Evolutionary conservation across 257 asterid species (phyloP), one percentile per base, ranked within the genome.

Genomic region (Fraxinus anomala): DNA sequence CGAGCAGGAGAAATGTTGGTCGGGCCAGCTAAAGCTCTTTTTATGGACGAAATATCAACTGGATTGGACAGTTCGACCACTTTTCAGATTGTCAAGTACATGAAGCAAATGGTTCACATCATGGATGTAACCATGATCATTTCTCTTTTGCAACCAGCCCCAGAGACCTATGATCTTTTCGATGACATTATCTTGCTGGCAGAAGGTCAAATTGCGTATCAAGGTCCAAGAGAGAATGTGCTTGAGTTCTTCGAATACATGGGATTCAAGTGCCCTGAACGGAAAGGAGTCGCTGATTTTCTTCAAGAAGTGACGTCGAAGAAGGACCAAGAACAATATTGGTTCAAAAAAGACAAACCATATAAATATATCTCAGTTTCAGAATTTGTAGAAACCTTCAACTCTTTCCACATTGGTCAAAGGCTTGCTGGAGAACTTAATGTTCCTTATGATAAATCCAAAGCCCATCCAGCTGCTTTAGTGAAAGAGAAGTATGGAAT

Each of bases 61-160:
- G 91, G 93, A 11, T 59, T 89, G 56, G 93, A 89, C 80, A 89
- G 90, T 73, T 89, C 90, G 28, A 89, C 93, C 37, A 87, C 91
- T 10, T 89, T 87, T 34, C 90, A 89, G 68, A 86, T 89, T 34
- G 54, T 89, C 36, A 85, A 81, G 33, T 80, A 79, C 78, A 75
- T 89, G 87, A 80, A 77, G 30, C 89, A 87, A 78, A 80, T 86
- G 74, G 85, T 78, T 65, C 91, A 87, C 26, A 77, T 84, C 28
- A 36, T 78, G 68, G 82, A 82, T 33, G 44, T 79, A 10, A 86
- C 92, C 75, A 82, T 83, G 85, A 19, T 89, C 13, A 69, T 89
- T 6, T 82, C 94, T 59, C 89, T 89, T 0, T 76, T 89, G 1
- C 94, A 89, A 72, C 94, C 94, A 16, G 81, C 90, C 16, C 91